Evolutionary conservation across 2,329 filamentous ascomycete species (phyloP), one percentile per base, ranked within the genome.

Genomic region (Epichloe hybrida): DNA sequence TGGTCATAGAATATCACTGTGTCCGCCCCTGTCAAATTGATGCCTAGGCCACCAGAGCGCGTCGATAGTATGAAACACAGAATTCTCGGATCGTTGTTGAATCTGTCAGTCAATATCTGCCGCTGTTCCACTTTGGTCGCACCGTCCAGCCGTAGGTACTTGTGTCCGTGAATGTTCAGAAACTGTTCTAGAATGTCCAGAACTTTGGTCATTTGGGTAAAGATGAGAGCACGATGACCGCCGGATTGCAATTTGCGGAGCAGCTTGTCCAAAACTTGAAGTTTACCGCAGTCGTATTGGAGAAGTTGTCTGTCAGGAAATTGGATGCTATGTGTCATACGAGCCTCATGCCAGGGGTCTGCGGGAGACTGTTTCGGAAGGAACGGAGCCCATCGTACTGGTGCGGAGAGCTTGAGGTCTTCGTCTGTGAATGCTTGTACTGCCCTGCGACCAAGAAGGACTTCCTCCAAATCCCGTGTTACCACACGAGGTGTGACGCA

Each of bases 171-270:
- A 48, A 98, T 96, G 63, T 96, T 97, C 58, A 98, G 79, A 63
- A 98, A 98, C 58, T 93, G 89, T 66, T 99, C 93, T 2, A 99
- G 76, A 50, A 99, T 95, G 65, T 99, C 91, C 17, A 99, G 76
- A 44, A 97, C 93, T 65, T 95, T 95, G 45, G 93, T 97, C 93
- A 99, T 98, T 63, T 99, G 93, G 0, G 94, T 97, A 67, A 99
- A 99, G 64, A 99, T 98, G 48, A 99, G 75, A 9, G 89, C 93
- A 7, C 94, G 87, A 62, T 97, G 93, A 1, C 90, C 89, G 39
- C 88, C 89, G 2, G 86, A 80, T 68, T 97, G 90, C 7, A 98
- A 76, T 55, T 86, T 83, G 9, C 93, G 85, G 13, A 98, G 76
- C 2, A 98, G 76, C 54, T 83, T 83, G 61, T 94, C 93, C 15